Percentiles rank a stretch among this genome's conserved stretches.
Conservation (phyloP, 192 early-diverging fungal species). For the Gaertneriomyces semiglobifer region DNA sequence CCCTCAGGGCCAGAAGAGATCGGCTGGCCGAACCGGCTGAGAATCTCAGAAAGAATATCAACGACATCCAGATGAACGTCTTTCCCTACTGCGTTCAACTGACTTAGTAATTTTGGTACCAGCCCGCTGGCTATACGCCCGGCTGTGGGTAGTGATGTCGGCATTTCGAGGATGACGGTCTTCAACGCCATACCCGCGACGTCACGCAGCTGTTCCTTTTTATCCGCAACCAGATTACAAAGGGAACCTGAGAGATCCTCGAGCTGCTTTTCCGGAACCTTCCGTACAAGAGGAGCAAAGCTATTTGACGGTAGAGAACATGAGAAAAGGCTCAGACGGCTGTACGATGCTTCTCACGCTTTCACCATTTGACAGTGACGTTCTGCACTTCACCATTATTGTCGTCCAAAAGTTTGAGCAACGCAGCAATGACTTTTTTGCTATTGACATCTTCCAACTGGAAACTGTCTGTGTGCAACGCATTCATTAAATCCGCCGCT, state of each 20-base stretch:
- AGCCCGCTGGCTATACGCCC: conserved; percentile 58
- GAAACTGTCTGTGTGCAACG: conserved; percentile 61
- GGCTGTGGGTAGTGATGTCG: conserved; percentile 46
- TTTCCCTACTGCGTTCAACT: conserved; percentile 58
- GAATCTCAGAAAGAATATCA: conserved; percentile 71
- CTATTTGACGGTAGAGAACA: conserved; percentile 34
- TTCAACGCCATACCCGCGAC: conserved; percentile 83
- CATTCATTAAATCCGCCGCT: conserved; percentile 69
- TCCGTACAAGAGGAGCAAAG: conserved; percentile 73
- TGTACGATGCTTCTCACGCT: conserved; percentile 5
- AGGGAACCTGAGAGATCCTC: conserved; percentile 67
- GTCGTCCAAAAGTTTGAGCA: conserved; percentile 69
- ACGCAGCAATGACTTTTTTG: conserved; percentile 45
- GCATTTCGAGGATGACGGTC: conserved; percentile 73
- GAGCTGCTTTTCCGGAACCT: conserved; percentile 63
- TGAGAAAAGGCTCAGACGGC: neutral
- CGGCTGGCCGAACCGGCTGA: conserved; percentile 65
- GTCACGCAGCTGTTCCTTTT: conserved; percentile 67
- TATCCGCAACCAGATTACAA: conserved; percentile 58
- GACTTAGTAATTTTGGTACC: conserved; percentile 63
- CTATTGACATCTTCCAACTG: conserved; percentile 53
- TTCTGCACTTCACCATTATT: conserved; percentile 86
- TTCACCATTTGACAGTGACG: conserved; percentile 66
- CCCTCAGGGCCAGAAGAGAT: conserved; percentile 42
- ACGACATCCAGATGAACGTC: conserved; percentile 58